Evolutionary conservation across 2,329 filamentous ascomycete species (phyloP).

Genomic region (Xylariaceae sp.): DNA sequence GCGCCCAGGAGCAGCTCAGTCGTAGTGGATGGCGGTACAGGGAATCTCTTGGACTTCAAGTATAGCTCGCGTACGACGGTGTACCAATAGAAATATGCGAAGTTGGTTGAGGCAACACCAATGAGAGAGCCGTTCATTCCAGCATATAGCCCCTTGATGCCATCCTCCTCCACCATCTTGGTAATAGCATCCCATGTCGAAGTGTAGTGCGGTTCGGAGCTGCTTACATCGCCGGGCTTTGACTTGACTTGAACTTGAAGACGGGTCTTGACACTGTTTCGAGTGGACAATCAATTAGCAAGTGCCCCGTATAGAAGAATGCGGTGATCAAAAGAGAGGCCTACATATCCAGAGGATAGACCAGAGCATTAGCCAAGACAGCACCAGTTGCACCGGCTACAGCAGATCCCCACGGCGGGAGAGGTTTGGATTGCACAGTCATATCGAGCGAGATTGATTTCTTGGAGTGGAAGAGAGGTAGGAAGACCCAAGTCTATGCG

Average conservation of each 20-base stretch:
- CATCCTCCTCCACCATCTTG: conserved; percentile 79
- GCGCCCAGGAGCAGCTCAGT: conserved; percentile 83
- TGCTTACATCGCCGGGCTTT: conserved; percentile 42
- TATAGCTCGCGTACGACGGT: conserved; percentile 82
- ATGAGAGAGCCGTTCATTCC: conserved; percentile 83
- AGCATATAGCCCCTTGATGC: conserved; percentile 76
- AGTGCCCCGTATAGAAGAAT: conserved; percentile 1
- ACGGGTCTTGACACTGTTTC: conserved; percentile 81
- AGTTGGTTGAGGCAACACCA: conserved; percentile 95
- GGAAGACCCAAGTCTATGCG: conserved; percentile 6
- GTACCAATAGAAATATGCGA: conserved; percentile 99
- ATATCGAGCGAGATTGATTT: conserved; percentile 32
- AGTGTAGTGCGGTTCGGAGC: conserved; percentile 68
- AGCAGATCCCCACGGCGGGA: conserved; percentile 91
- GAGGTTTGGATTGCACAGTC: conserved; percentile 60
- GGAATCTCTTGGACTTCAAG: conserved; percentile 52
- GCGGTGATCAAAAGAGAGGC: conserved; percentile 28
- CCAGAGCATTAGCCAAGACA: conserved; percentile 88
- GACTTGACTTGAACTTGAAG: conserved; percentile 89
- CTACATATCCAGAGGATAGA: conserved; percentile 96
- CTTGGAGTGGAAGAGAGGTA: conserved; percentile 4
- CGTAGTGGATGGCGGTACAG: conserved; percentile 65
- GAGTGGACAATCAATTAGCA: conserved; percentile 12
- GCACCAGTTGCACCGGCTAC: conserved; percentile 90
- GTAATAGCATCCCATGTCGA: conserved; percentile 84